Base-by-base conservation (phyloP, 192 early-diverging fungal genomes). In the Podila horticola region DNA sequence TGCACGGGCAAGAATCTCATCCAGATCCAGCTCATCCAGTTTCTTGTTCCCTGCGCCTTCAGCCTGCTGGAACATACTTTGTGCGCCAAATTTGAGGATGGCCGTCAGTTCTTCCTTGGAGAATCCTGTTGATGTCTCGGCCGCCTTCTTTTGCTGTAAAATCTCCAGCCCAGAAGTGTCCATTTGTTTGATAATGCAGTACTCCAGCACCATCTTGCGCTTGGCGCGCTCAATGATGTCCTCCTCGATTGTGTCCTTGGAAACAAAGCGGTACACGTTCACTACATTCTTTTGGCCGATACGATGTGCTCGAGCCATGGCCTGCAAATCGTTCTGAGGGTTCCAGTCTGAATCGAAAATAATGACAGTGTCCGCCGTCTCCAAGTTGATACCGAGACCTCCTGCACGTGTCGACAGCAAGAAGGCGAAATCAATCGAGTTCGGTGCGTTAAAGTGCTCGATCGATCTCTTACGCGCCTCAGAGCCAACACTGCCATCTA, bases 121-220 rank as follows among this genome's bases (percentile, higher is more conserved):
- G 62, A 97, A 93, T 31, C 91, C 84, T 13, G 76, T 79, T 15
- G 83, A 73, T 4, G 83, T 84, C 2, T 75, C 79, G n/a, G 83
- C 71, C 0, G 87, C 75, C 28, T 84, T 75, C 45, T 86, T 85
- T 64, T 85, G 74, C 38, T 86, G 87, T 65, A 93, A 74, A 49
- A 94, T 86, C 69, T 90, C 90, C 82, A 91, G 87, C 0, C 96
- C 96, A 15, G 96, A 94, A 12, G 96, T 97, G 81, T 99, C 97
- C 97, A 99, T 99, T 75, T 96, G 94, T 77, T 97, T 98, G 85
- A 99, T 99, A 77, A 99, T 96, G 77, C 95, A 97, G 86, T 99
- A 99, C 84, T 99, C 98, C 9, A 99, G 87, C 28, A 99, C 97
- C 97, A 98, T 99, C 84, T 99, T 99, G 74, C 95, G 89, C 75